Evolutionary conservation across 306 rosid species (phyloP).

Genomic region (Prinsepia uniflora): DNA sequence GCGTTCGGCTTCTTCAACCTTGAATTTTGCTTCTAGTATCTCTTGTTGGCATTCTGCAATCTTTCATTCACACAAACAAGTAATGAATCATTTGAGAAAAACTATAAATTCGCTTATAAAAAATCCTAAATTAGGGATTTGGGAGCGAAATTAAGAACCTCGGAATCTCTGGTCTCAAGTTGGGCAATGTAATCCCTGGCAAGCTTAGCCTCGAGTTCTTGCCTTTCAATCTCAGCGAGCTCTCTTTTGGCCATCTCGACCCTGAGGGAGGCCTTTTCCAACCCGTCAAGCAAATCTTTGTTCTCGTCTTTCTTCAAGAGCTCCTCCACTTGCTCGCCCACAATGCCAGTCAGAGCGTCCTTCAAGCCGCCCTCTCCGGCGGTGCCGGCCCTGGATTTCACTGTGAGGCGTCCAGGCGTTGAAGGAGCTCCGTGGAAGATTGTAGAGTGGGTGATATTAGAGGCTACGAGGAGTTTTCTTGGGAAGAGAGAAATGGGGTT

Average conservation of each 20-base stretch:
- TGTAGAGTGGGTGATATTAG: neutral
- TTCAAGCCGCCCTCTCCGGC: slow-evolving; percentile 32
- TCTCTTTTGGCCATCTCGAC: slow-evolving; percentile 60
- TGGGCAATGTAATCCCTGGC: slow-evolving; percentile 46
- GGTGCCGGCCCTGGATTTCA: slow-evolving; percentile 33
- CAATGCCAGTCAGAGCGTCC: slow-evolving; percentile 44
- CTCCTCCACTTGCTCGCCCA: slow-evolving; percentile 54
- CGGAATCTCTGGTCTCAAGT: slow-evolving; percentile 56
- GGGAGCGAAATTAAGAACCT: slow-evolving; percentile 32
- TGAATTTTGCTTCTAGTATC: slow-evolving; percentile 63
- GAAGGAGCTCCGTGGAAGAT: slow-evolving; percentile 21
- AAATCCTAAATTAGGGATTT: neutral
- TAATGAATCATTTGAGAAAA: no score
- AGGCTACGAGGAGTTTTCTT: slow-evolving; percentile 15
- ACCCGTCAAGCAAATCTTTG: slow-evolving; percentile 59
- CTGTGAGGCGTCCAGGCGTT: slow-evolving; percentile 19
- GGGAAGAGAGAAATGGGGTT: slow-evolving; percentile 24
- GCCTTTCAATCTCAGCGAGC: slow-evolving; percentile 58
- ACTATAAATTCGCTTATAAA: no score
- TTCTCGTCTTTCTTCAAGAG: slow-evolving; percentile 62
- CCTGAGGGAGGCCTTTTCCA: slow-evolving; percentile 67
- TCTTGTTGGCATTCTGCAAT: slow-evolving; percentile 78
- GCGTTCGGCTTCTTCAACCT: slow-evolving; percentile 73
- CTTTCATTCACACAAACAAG: slow-evolving; percentile 26
- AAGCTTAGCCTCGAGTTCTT: slow-evolving; percentile 50